These are phyloP conservation scores for Phialophora tarda DNA, from an alignment of 2,329 filamentous ascomycete species.

Conservation along the genomic window DNA sequence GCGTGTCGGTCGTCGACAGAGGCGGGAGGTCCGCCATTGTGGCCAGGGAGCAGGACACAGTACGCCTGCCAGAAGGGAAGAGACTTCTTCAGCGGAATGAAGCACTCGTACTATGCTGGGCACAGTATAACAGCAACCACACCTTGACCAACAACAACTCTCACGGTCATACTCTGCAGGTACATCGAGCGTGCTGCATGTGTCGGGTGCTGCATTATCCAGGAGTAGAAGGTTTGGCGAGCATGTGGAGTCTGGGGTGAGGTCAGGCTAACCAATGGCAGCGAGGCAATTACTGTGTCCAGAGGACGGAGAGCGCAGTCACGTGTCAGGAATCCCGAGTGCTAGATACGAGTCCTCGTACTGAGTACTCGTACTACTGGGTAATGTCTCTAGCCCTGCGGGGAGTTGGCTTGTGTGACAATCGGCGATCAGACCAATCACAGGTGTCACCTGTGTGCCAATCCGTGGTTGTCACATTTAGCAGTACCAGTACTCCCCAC, in stretches of 20 bases:
- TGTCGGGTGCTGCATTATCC: no score
- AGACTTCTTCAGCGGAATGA: not conserved
- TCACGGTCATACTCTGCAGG: no score
- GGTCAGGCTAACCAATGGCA: not conserved
- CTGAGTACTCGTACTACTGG: no score
- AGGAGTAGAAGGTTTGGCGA: not conserved
- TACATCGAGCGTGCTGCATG: no score
- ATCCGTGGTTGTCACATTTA: no score
- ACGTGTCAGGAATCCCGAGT: no score
- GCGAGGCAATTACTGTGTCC: not conserved
- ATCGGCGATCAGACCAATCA: not conserved
- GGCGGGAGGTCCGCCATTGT: slow-evolving; percentile 30
- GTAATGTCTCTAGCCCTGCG: no score
- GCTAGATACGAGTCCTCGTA: no score
- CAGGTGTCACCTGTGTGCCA: not conserved
- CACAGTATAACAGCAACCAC: no score
- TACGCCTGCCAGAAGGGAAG: not conserved
- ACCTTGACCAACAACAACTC: not conserved
- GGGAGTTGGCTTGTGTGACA: no score
- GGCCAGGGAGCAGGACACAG: not conserved
- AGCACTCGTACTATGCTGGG: not conserved
- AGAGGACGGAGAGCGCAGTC: no score
- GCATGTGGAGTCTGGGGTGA: not conserved
- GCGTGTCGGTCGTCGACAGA: slow-evolving; percentile 29
- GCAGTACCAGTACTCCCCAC: not conserved